Evolutionary conservation across 2,329 filamentous ascomycete genomes (phyloP).

Genomic region (Balansia obtecta): DNA sequence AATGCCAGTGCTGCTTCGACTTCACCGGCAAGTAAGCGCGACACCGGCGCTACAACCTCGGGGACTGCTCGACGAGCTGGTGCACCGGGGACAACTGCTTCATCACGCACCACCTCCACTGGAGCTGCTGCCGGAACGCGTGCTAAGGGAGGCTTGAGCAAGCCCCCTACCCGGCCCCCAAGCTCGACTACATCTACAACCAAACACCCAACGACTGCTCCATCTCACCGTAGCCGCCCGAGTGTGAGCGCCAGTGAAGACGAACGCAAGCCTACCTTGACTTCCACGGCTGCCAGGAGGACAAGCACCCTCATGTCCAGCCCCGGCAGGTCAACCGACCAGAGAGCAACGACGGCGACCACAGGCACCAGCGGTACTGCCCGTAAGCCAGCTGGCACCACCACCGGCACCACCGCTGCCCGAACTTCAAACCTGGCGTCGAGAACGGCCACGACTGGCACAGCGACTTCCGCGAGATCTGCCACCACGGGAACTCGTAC

Average conservation of each 20-base stretch:
- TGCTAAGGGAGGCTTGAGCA: constrained; percentile 23
- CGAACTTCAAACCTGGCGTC: constrained; percentile 21
- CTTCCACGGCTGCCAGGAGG: constrained; percentile 26
- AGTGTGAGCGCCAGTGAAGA: constrained; percentile 38
- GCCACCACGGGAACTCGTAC: constrained; percentile 21
- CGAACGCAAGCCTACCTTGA: constrained; percentile 32
- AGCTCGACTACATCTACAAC: constrained; percentile 19
- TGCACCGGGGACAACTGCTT: constrained; percentile 16
- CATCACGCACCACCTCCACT: constrained; percentile 10
- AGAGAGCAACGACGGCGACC: constrained; percentile 23
- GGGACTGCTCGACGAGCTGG: constrained; percentile 22
- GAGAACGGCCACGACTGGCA: constrained; percentile 17
- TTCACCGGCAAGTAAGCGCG: constrained; percentile 23
- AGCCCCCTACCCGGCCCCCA: constrained; percentile 37
- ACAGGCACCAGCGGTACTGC: constrained; percentile 18
- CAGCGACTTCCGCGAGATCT: constrained; percentile 20
- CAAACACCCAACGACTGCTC: constrained; percentile 19
- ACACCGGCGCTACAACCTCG: constrained; percentile 19
- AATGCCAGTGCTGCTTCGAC: constrained; percentile 19
- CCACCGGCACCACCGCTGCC: constrained; percentile 22
- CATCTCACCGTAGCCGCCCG: constrained; percentile 32
- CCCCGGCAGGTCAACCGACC: constrained; percentile 21
- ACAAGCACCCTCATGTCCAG: constrained; percentile 31
- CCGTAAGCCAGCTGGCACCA: constrained; percentile 23
- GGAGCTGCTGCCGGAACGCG: constrained; percentile 3